Percentiles rank a stretch among this genome's conserved stretches.
Evolutionary conservation across 495 filamentous ascomycete species (phyloP).

Genomic region (Hypoxylon crocopeplum): DNA sequence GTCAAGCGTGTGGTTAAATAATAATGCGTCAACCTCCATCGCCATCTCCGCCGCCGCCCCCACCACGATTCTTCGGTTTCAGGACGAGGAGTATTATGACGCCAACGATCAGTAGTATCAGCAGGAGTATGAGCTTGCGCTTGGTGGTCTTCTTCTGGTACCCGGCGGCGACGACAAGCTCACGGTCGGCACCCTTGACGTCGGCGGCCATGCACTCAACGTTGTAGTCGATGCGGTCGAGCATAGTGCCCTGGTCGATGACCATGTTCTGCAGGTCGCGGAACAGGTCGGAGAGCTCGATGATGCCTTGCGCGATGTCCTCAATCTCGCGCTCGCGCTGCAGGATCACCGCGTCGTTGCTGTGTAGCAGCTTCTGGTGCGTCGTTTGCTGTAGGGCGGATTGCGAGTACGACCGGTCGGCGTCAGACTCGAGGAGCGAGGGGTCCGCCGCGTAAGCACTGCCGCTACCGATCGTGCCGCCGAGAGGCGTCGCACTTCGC

Average conservation of each 20-base stretch:
- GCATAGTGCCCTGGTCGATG: slow-evolving; percentile 97
- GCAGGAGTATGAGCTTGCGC: slow-evolving; percentile 85
- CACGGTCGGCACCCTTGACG: slow-evolving; percentile 90
- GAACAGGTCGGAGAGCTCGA: slow-evolving; percentile 95
- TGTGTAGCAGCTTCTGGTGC: slow-evolving; percentile 68
- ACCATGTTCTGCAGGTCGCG: slow-evolving; percentile 95
- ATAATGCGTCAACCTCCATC: not conserved
- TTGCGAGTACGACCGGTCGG: slow-evolving; percentile 91
- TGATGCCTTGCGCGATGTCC: slow-evolving; percentile 96
- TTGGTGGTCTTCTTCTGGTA: slow-evolving; percentile 91
- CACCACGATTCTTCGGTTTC: slow-evolving; percentile 71
- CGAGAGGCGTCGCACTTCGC: slow-evolving; percentile 67
- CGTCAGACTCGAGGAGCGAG: slow-evolving; percentile 85
- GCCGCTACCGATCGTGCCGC: slow-evolving; percentile 54
- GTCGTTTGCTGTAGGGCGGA: slow-evolving; percentile 77
- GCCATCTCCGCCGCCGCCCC: slow-evolving; percentile 4
- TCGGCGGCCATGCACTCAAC: slow-evolving; percentile 90
- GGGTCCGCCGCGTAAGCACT: slow-evolving; percentile 75
- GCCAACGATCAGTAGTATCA: slow-evolving; percentile 82
- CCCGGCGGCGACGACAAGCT: slow-evolving; percentile 81
- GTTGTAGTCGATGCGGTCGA: slow-evolving; percentile 98
- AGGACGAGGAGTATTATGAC: slow-evolving; percentile 85
- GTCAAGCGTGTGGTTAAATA: slow-evolving; percentile 4
- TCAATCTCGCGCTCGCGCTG: slow-evolving; percentile 98
- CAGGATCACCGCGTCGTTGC: slow-evolving; percentile 83